Evolutionary conservation across 257 asterid genomes (phyloP), one percentile per base, ranked within the genome.

Genomic region (Anisodus tanguticus): DNA sequence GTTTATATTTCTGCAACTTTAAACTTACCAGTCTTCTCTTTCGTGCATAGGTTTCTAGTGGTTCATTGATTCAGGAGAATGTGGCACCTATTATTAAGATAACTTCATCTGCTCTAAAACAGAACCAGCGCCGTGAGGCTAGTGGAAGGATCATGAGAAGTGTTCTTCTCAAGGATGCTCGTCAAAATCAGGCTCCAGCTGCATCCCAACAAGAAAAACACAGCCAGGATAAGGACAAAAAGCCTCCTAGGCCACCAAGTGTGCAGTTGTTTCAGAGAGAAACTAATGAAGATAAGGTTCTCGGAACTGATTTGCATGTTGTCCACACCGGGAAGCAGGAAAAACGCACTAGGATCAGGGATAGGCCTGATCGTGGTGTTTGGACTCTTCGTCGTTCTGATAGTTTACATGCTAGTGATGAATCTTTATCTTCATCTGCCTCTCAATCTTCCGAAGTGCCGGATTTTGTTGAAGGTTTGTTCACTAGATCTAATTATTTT

Each of bases 301-400:
- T 77, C 41, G 58, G 86, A 49, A 89, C 83, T 83, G 94, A 91
- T 89, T 59, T 79, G 79, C 90, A 84, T 82, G 83, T 81, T 81
- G 85, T 59, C 68, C 87, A 89, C 77, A 4, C 79, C 35, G 97
- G 92, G 85, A 93, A 88, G 86, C 92, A 87, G 79, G 97, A 93
- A 84, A 93, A 89, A 64, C 92, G 94, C 58, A 85, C 89, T 51
- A 90, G 93, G 90, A 95, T 92, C 86, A 95, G 91, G 89, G 97
- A 94, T 87, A 93, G 97, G 82, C 98, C 97, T 85, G 98, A 95
- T 88, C 95, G 97, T 85, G 98, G 97, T 86, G 97, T 94, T 86
- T 91, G 98, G 98, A 86, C 98, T 67, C 92, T 93, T 88, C 92
- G 92, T 47, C 97, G 92, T 69, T 88, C 97, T 35, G 97, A 95